Percentiles rank a stretch among this genome's conserved stretches.
These are phyloP conservation scores for Passiflora organensis DNA, from an alignment of 345 rosid species.

Conservation along the genomic window DNA sequence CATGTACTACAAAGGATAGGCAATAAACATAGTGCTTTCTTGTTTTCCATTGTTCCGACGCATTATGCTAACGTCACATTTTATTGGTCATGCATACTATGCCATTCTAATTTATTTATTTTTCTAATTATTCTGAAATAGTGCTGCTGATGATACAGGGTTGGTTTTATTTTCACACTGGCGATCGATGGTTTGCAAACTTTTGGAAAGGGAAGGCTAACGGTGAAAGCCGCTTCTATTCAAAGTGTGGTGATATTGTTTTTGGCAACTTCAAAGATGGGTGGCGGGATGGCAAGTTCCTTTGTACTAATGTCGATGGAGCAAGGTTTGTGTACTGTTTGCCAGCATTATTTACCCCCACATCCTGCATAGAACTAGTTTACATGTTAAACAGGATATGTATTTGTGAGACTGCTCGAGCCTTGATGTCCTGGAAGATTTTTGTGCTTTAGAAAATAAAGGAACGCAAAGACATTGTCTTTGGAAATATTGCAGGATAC, in stretches of 20 bases:
- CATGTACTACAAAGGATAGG: no score
- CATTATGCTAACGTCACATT: no score
- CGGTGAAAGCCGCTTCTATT: constrained; percentile 92
- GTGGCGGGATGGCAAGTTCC: constrained; percentile 80
- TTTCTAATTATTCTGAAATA: background rate
- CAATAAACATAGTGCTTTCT: no score
- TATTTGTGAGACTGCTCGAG: no score
- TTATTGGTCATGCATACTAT: background rate
- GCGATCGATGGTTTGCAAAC: constrained; percentile 93
- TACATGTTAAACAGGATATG: no score
- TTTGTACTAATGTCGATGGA: constrained; percentile 71
- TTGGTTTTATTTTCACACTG: constrained; percentile 90
- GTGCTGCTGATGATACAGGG: constrained; percentile 43
- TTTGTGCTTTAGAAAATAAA: no score
- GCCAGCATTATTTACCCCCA: background rate
- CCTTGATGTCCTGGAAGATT: no score
- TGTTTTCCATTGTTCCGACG: no score
- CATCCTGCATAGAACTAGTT: no score
- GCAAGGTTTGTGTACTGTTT: constrained; percentile 47
- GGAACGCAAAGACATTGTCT: no score
- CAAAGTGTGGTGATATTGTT: constrained; percentile 69
- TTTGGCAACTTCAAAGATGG: constrained; percentile 90
- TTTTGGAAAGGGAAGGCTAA: constrained; percentile 98
- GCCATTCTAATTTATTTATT: background rate
- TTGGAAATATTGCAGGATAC: no score